These are phyloP conservation scores for Senna siamea DNA, from an alignment of 306 rosid species.

Conservation along the genomic window DNA sequence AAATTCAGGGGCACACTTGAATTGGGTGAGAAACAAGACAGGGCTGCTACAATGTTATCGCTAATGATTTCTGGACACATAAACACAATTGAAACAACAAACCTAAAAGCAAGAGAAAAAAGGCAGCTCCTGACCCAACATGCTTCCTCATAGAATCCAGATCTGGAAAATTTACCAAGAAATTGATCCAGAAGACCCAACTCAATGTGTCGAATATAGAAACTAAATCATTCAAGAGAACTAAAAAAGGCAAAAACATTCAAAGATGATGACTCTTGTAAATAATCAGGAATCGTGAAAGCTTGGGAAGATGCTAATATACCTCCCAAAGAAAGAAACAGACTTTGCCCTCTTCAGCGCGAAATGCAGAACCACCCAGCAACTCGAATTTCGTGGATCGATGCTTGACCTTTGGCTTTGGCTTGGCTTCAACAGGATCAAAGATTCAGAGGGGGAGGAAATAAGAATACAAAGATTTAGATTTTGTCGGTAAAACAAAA, in stretches of 20 bases:
- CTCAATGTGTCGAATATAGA: background rate
- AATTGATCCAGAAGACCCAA: slow-evolving; percentile 19
- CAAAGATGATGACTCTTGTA: background rate
- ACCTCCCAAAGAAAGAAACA: slow-evolving; percentile 30
- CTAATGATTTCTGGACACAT: background rate
- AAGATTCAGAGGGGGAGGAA: slow-evolving; percentile 28
- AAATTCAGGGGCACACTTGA: background rate
- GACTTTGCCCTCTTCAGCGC: slow-evolving; percentile 16
- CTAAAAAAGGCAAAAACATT: too few relatives aligned
- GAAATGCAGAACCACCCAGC: slow-evolving; percentile 3
- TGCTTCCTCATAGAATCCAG: slow-evolving; percentile 39
- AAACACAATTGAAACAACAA: background rate
- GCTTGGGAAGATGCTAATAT: slow-evolving; percentile 4
- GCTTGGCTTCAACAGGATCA: slow-evolving; percentile 28
- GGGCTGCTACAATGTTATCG: background rate
- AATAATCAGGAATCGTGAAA: background rate
- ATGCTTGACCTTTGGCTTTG: slow-evolving; percentile 22
- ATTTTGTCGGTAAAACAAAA: slow-evolving; percentile 25
- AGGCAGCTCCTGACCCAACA: slow-evolving; percentile 17
- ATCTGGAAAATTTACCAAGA: slow-evolving; percentile 34
- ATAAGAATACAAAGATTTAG: slow-evolving; percentile 3
- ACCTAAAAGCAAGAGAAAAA: background rate
- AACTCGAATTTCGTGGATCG: slow-evolving; percentile 15
- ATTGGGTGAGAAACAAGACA: slow-evolving; percentile 17
- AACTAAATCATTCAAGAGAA: slow-evolving; percentile 4